These are phyloP conservation scores for Triticum monococcum DNA, from an alignment of 176 grass and related monocot genomes.

Conservation along the genomic window DNA sequence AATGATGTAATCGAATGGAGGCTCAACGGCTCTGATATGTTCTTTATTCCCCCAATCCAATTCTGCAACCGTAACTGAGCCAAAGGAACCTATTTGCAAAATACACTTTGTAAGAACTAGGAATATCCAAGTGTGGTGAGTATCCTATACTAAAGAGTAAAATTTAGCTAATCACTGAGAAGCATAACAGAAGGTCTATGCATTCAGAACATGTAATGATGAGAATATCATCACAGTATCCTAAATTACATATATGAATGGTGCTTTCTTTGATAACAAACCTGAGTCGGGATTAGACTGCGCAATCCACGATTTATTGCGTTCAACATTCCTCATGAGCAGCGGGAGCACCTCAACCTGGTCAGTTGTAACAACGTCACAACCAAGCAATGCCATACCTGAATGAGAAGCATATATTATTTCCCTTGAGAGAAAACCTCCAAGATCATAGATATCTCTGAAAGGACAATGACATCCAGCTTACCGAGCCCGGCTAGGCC, in stretches of 20 bases:
- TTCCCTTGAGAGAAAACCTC: not conserved
- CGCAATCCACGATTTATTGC: slow-evolving; percentile 76
- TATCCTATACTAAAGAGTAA: not conserved
- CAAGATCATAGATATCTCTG: not conserved
- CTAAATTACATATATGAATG: not conserved
- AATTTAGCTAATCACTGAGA: not conserved
- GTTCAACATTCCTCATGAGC: slow-evolving; percentile 85
- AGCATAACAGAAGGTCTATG: not conserved
- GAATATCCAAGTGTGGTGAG: not conserved
- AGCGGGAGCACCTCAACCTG: slow-evolving; percentile 86
- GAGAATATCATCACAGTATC: not conserved
- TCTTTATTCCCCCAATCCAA: slow-evolving; percentile 89
- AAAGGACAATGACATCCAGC: not conserved
- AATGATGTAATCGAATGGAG: slow-evolving; percentile 97
- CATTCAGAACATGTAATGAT: not conserved
- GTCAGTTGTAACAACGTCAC: slow-evolving; percentile 79
- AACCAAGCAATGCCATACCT: slow-evolving; percentile 92
- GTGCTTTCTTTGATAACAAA: slow-evolving; percentile 4
- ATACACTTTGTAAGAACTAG: not conserved
- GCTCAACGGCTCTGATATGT: slow-evolving; percentile 68
- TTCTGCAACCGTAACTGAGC: slow-evolving; percentile 68
- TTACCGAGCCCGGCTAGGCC: slow-evolving; percentile 90
- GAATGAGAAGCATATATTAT: slow-evolving; percentile 10
- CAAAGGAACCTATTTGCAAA: slow-evolving; percentile 54
- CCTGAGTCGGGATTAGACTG: slow-evolving; percentile 81